A percentile compares a stretch with the other conserved stretches of the same genome.
Evolutionary conservation across 163 green algal species (phyloP).

Genomic region (Trebouxiophyceae sp.): DNA sequence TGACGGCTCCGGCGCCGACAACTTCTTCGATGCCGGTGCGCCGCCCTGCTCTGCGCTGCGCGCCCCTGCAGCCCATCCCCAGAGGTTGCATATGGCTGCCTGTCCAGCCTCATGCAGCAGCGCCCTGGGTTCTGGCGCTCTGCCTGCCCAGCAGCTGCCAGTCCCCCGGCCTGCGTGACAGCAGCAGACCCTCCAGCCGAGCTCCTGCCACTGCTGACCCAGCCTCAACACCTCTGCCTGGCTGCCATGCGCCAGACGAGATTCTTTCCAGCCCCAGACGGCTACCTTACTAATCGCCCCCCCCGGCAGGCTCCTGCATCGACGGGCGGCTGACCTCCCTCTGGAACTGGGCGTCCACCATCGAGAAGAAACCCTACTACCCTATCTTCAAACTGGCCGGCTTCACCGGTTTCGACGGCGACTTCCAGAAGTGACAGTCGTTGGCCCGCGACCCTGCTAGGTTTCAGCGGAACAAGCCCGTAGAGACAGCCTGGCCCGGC

Average conservation of each 20-base stretch:
- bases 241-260: too few relatives aligned
- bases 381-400: conserved; percentile 82
- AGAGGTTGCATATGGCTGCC: not conserved
- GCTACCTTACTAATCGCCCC: too few relatives aligned
- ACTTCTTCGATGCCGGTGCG: conserved; percentile 23
- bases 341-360: conserved; percentile 93
- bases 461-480: too few relatives aligned
- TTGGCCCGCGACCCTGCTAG: too few relatives aligned
- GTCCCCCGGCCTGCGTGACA: too few relatives aligned
- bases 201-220: too few relatives aligned
- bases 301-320: conserved; percentile 86
- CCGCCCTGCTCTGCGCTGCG: not conserved
- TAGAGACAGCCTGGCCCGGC: not conserved
- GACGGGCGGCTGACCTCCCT: conserved; percentile 87
- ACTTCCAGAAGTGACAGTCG: conserved; percentile 45
- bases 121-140: too few relatives aligned
- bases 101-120: not conserved
- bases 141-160: too few relatives aligned
- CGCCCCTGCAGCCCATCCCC: not conserved
- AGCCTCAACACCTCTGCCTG: too few relatives aligned
- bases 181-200: too few relatives aligned
- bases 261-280: too few relatives aligned
- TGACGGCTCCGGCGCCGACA: conserved; percentile 83
- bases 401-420: conserved; percentile 83
- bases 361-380: conserved; percentile 87